Percentiles rank a stretch among this genome's conserved stretches.
Conservation (phyloP, 2,329 filamentous ascomycete genomes). For the Pseudogymnoascus destructans region DNA sequence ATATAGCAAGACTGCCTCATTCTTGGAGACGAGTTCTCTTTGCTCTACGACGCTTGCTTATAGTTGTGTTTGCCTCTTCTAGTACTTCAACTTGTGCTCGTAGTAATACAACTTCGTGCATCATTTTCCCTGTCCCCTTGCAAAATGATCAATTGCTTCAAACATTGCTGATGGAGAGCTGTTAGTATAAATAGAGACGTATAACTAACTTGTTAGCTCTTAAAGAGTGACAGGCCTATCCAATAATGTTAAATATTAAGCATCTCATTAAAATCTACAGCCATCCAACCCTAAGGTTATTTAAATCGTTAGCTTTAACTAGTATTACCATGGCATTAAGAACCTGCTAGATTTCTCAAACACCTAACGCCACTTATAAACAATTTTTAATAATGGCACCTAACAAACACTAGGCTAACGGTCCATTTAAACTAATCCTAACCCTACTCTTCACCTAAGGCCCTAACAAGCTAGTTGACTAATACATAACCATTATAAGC, state of each 20-base stretch:
- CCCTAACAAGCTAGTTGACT: background rate
- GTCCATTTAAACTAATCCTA: constrained; percentile 16
- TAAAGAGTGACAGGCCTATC: background rate
- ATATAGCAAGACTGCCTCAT: no score
- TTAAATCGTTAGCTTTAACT: background rate
- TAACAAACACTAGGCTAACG: background rate
- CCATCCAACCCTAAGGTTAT: background rate
- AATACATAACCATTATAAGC: constrained; percentile 13
- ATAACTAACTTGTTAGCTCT: background rate
- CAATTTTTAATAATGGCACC: background rate
- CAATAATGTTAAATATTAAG: background rate
- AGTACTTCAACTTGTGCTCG: no score
- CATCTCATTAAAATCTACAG: background rate
- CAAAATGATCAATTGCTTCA: no score
- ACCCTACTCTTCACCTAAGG: constrained; percentile 14
- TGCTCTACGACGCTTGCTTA: no score
- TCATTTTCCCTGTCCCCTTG: no score
- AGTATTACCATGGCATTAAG: background rate
- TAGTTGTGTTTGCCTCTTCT: no score
- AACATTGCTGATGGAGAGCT: no score
- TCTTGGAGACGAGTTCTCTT: no score
- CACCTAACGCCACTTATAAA: no score
- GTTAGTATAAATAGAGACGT: no score
- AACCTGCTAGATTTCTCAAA: no score
- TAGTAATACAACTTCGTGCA: no score